phyloP scores from a whole-genome alignment of 805 yeast genomes.

The Komagataella populi region DNA sequence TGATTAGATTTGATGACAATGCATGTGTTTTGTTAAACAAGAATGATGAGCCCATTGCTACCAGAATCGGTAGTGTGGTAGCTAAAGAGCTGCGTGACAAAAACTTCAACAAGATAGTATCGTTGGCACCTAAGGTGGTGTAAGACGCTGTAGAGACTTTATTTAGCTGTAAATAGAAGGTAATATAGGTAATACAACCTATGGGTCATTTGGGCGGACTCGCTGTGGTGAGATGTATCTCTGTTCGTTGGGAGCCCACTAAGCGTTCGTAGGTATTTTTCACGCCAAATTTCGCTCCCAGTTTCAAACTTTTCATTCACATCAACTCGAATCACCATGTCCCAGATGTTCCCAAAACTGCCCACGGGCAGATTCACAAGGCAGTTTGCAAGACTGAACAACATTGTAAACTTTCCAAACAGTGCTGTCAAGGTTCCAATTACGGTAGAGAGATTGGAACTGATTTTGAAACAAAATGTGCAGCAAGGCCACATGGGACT shows the following conservation, averaged over 20 bases:
- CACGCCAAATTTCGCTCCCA: background rate
- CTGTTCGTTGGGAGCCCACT: too few species aligned
- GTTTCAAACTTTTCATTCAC: background rate
- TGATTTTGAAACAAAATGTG: conserved; percentile 34
- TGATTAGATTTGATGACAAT: conserved; percentile 83
- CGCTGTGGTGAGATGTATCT: background rate
- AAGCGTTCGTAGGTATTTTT: too few species aligned
- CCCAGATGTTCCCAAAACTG: conserved; percentile 14
- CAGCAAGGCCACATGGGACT: conserved; percentile 52
- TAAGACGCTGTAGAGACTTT: conserved; percentile 12
- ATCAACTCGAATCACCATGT: background rate
- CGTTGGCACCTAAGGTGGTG: conserved; percentile 81
- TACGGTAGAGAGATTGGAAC: conserved; percentile 27
- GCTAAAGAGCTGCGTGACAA: conserved; percentile 81
- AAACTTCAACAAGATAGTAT: conserved; percentile 73
- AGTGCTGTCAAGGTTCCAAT: conserved; percentile 24
- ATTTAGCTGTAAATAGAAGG: background rate
- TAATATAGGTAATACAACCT: background rate
- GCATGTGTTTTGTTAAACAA: conserved; percentile 94
- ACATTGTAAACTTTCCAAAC: conserved; percentile 33
- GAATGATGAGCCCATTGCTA: conserved; percentile 82
- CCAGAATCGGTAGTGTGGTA: conserved; percentile 82
- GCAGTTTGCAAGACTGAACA: conserved; percentile 36
- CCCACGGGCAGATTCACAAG: conserved; percentile 28
- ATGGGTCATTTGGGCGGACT: background rate